phyloP scores from a whole-genome alignment of 495 filamentous ascomycete species.

The Pseudoneurospora amorphoporcata region DNA sequence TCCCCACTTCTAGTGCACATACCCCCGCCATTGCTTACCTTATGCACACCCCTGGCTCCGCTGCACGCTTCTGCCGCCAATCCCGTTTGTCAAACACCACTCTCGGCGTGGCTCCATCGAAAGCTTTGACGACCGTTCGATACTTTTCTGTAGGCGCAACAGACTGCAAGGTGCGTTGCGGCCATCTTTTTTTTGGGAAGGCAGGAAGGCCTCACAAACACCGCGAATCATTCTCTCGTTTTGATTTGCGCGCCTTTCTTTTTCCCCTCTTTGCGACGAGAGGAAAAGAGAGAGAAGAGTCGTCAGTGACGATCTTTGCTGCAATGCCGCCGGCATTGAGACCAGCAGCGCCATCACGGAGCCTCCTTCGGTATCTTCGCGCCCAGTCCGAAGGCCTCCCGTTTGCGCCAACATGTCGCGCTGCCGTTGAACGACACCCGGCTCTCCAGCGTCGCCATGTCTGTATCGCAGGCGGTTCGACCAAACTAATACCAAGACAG shows the following conservation, averaged over 20 bases:
- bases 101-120: slow-evolving; percentile 8
- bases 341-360: slow-evolving; percentile 44
- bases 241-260: neutral
- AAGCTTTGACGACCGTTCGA: slow-evolving; percentile 1
- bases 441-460: slow-evolving; percentile 10
- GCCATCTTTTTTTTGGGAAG: neutral
- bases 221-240: neutral
- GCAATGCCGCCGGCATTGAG: slow-evolving; percentile 28
- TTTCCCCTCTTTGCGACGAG: neutral
- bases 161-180: neutral
- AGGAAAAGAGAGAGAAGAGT: neutral
- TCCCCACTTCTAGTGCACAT: neutral
- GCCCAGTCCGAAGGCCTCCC: slow-evolving; percentile 47
- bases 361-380: slow-evolving; percentile 51
- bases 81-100: too few relatives aligned
- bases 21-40: fast-evolving
- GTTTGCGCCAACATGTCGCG: slow-evolving; percentile 26
- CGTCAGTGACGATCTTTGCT: neutral
- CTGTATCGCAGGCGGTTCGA: slow-evolving; percentile 8
- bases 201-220: neutral
- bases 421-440: neutral
- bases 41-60: neutral
- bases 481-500: slow-evolving; percentile 3
- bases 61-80: neutral
- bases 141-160: neutral